Base-by-base conservation (phyloP, 768 basidiomycete species). In the Leccinum incarnatum region DNA sequence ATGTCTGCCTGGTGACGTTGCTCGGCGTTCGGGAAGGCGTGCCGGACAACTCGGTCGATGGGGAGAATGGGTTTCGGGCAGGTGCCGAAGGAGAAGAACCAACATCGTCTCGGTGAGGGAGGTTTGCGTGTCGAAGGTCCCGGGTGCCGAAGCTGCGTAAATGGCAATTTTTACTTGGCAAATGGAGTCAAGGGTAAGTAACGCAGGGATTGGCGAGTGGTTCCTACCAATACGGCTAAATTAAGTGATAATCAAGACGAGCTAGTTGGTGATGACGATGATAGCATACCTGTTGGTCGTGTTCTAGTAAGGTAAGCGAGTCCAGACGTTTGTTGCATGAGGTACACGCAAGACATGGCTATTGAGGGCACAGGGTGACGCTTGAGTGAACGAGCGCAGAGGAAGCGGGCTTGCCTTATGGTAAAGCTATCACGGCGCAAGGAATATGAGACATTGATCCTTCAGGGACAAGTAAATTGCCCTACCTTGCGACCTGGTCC, bases 401-500 rank as follows among this genome's bases (percentile, higher is more conserved):
- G 30, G 4, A 21, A 10, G 49, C 42, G 23, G 23, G 25, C 23
- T 48, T 27, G 84, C 91, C 80, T 90, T 92, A 74, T 92, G 90
- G 67, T 91, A 94, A 45, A 91, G 78, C 90, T 91, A 27, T 27
- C 37, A 56, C 55, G 47, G 36, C 48, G 14, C n/a, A 23, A 53
- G 46, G 29, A 17, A 42, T n/a, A 55, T 7, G 27, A 15, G 36
- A 61, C 15, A 14, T 51, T 37, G 48, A 61, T 50, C 53, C 27
- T 50, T 55, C 36, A 40, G 32, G 25, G 34, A 25, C 32, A 48
- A 50, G 36, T 46, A 53, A 56, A 59, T 58, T 21, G 29, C 63
- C 82, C 67, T 68, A 92, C 93, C 84, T 89, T 93, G 70, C 93
- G 83, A 23, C 89, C 93, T 54, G 93, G 93, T 19, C 93, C 93